These are phyloP conservation scores for Penicillium salamii DNA, from an alignment of 495 filamentous ascomycete genomes.

Conservation along the genomic window DNA sequence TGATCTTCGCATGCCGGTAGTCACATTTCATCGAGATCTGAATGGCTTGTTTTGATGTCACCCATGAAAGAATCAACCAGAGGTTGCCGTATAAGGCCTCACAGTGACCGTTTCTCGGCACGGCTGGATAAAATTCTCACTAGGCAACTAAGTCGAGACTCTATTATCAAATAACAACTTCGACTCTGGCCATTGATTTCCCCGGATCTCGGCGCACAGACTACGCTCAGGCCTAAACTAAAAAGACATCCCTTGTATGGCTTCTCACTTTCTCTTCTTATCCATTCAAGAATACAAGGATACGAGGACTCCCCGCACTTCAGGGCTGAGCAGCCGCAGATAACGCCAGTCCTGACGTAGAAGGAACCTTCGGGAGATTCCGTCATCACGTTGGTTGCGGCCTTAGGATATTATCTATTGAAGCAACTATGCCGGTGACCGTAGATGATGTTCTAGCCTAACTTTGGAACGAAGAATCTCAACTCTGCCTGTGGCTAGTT, in stretches of 20 bases:
- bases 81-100: not conserved
- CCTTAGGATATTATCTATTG: too few species aligned
- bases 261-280: not conserved
- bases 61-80: not conserved
- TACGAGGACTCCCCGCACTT: not conserved
- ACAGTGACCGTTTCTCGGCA: not conserved
- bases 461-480: too few species aligned
- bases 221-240: not conserved
- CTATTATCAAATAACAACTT: not conserved
- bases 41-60: not conserved
- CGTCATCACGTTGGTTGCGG: not conserved
- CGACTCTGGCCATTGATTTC: not conserved
- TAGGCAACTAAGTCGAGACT: not conserved
- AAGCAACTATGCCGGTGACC: too few species aligned
- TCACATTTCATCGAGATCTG: not conserved
- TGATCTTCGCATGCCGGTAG: constrained; percentile 1
- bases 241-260: not conserved
- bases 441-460: too few species aligned
- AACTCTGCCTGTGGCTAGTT: too few species aligned
- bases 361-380: not conserved
- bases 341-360: not conserved
- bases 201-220: not conserved
- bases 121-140: not conserved
- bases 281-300: not conserved
- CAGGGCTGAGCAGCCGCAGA: not conserved